These are phyloP conservation scores for Cladochytrium replicatum DNA, from an alignment of 192 early-diverging fungal genomes.

Conservation along the genomic window DNA sequence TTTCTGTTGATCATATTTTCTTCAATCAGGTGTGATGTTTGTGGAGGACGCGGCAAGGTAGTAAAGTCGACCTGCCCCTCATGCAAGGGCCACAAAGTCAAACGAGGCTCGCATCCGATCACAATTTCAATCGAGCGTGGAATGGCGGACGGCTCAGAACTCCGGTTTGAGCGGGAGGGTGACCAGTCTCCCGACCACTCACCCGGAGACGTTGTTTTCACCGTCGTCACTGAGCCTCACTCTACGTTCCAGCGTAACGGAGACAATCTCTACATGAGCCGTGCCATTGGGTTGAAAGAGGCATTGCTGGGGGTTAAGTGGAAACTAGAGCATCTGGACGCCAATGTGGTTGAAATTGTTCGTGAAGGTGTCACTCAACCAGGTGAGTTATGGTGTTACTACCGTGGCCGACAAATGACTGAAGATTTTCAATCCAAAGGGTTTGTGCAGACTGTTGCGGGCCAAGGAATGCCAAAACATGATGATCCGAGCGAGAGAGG, in stretches of 20 bases:
- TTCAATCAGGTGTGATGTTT: conserved; percentile 63
- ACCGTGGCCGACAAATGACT: conserved; percentile 4
- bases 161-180: conserved; percentile 77
- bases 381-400: conserved; percentile 25
- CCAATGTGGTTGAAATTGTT: conserved; percentile 25
- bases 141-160: conserved; percentile 59
- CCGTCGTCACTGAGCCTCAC: conserved; percentile 58
- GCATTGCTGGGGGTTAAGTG: conserved; percentile 74
- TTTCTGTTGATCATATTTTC: neutral
- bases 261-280: conserved; percentile 20
- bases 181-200: conserved; percentile 85
- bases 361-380: conserved; percentile 52
- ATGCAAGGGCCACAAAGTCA: conserved; percentile 80
- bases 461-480: conserved; percentile 82
- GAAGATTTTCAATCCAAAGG: conserved; percentile 35
- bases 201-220: conserved; percentile 82
- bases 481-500: conserved; percentile 50
- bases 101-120: conserved; percentile 69
- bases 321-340: conserved; percentile 72
- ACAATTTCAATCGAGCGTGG: conserved; percentile 74
- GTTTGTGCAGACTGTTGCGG: conserved; percentile 66
- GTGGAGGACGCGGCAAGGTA: conserved; percentile 83
- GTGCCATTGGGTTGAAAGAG: conserved; percentile 42
- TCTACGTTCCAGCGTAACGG: conserved; percentile 63
- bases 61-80: conserved; percentile 67